Conservation (phyloP, 2,329 filamentous ascomycete genomes). For the Curvularia sp. region DNA sequence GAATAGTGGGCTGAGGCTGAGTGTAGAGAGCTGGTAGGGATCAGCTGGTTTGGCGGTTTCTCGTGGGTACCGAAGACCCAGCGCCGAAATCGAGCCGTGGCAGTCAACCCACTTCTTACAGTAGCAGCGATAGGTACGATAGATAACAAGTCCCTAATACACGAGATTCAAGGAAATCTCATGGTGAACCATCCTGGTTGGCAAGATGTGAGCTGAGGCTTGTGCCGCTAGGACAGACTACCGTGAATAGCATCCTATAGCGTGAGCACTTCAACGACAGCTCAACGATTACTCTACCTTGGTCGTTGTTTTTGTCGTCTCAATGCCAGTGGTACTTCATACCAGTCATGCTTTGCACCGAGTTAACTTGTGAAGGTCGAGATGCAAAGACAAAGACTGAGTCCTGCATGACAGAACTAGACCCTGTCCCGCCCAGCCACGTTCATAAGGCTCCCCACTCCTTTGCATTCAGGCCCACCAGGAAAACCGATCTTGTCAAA, state of each 20-base stretch:
- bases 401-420: neutral
- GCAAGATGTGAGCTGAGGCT: neutral
- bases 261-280: neutral
- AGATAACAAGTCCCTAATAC: neutral
- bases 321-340: neutral
- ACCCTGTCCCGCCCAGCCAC: neutral
- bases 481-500: neutral
- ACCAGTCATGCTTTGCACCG: neutral
- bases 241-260: neutral
- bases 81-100: neutral
- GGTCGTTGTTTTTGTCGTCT: neutral
- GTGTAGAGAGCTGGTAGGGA: neutral
- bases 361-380: neutral
- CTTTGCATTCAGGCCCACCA: neutral
- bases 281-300: neutral
- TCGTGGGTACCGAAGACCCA: neutral
- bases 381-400: neutral
- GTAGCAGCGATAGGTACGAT: neutral
- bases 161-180: neutral
- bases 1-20: neutral
- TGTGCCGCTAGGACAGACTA: neutral
- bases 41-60: neutral
- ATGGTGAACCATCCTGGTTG: neutral
- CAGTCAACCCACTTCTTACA: neutral
- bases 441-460: neutral